Evolutionary conservation across 805 yeast species (phyloP), one percentile per base, ranked within the genome.

Genomic region (Lipomyces chichibuensis): DNA sequence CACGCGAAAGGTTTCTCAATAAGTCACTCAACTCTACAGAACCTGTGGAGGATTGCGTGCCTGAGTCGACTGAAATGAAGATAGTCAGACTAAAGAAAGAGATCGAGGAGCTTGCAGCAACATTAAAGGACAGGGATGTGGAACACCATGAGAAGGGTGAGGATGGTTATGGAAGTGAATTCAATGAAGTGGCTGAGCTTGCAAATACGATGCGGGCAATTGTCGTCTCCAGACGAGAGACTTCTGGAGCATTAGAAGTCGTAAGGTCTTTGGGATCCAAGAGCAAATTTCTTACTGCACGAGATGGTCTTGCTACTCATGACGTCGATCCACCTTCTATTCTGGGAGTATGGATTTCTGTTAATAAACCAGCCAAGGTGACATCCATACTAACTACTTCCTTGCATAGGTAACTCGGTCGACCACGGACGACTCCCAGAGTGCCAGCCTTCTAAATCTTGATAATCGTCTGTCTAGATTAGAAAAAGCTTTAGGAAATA

Each of bases 1-100:
- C 70, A 14, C 66, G 71, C 20, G 66, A 62, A 23, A 58, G 71
- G 29, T 66, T 68, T 60, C 55, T 68, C 14, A 63, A 64, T 46
- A 49, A 23, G 5, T n/a, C 51, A 17, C 54, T 58, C 23, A 25
- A 51, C 37, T 46, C 49, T 32, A 23, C n/a, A 7, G 39, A 14
- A 17, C 17, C 55, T 25, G n/a, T 13, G 33, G 63, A 56, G 4
- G 57, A 32, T 23, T 17, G 25, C 49, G 52, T 43, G 39, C 32
- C 51, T 57, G 71, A 67, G 54, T 56, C 64, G 7, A 35, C 59
- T 2, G 64, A 60, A 20, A 61, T 59, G 65, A 63, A 62, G 52
- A 60, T 69, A 14, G 57, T 20, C 57, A 27, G 71, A 23, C 14
- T 69, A 27, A 29, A n/a, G 32, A 49, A 54, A 14, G 71, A 69